Percentiles rank a stretch among this genome's conserved stretches.
Evolutionary conservation across 345 rosid genomes (phyloP).

Genomic region (Nephelium lappaceum): DNA sequence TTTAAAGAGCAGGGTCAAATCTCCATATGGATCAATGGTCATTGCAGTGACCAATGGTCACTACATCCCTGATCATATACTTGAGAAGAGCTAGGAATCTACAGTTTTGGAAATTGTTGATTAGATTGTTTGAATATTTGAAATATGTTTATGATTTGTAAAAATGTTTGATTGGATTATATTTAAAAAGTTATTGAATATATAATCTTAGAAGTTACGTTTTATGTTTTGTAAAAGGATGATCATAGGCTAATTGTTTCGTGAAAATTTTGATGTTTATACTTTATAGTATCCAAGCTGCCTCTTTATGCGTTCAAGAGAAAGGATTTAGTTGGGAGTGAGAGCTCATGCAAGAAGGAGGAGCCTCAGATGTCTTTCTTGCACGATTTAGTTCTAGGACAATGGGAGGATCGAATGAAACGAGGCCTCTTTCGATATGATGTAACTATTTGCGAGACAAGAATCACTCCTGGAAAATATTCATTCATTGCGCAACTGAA

Average conservation of each 20-base stretch:
- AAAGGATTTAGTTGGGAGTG: slow-evolving; percentile 7
- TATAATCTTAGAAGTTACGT: too few species aligned
- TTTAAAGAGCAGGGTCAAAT: too few species aligned
- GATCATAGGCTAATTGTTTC: neutral
- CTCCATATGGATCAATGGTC: too few species aligned
- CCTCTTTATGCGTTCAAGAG: slow-evolving; percentile 47
- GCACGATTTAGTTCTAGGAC: slow-evolving; percentile 27
- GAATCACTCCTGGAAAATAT: slow-evolving; percentile 44
- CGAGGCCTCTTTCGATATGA: slow-evolving; percentile 54
- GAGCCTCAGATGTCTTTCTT: slow-evolving; percentile 13
- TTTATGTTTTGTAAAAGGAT: too few species aligned
- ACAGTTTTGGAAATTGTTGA: too few species aligned
- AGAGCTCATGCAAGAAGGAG: slow-evolving; percentile 7
- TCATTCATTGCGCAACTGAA: slow-evolving; percentile 60
- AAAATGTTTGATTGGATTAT: too few species aligned
- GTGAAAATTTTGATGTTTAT: neutral
- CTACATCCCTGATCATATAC: too few species aligned
- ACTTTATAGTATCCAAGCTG: slow-evolving; percentile 36
- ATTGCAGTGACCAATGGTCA: too few species aligned
- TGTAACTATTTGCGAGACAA: slow-evolving; percentile 51
- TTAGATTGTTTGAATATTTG: too few species aligned
- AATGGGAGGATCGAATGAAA: slow-evolving; percentile 59
- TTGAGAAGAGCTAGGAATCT: too few species aligned
- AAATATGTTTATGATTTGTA: too few species aligned
- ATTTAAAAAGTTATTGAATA: too few species aligned